Evolutionary conservation across 2,329 filamentous ascomycete genomes (phyloP), one percentile per base, ranked within the genome.

Genomic region (Sclerotinia minor): DNA sequence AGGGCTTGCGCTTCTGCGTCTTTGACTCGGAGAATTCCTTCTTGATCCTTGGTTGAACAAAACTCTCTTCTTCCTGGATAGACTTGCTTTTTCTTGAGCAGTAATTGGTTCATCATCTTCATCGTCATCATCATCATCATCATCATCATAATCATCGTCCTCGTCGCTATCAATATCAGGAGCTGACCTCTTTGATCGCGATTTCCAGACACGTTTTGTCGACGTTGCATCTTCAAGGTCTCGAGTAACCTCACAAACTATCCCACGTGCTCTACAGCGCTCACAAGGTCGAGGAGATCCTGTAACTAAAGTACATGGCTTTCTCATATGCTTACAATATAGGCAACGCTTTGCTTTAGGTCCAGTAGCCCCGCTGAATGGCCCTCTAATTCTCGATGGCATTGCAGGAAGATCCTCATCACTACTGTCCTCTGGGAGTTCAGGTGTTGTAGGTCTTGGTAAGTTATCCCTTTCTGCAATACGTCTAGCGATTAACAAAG

Each of bases 331-430:
- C 19, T 41, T 19, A 44, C 60, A 64, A 26, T 38, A 26, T 26
- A 54, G n/a, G 41, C 60, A 64, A 24, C 60, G 60, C 15, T 64
- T 64, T 1, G 21, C 1, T 11, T 4, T 26, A 19, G 38, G 38
- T n/a, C 26, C 63, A 3, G 29, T 8, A 13, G 21, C 29, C 19
- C 4, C 59, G 3, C 7, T 2, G 1, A 1, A 1, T 1, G 32
- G 50, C 9, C 21, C 24, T n/a, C 38, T 24, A 29, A 26, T 21
- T 21, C 26, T 35, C 4, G 60, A 5, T 13, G 50, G 50, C 17
- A 55, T 44, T 2, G 38, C 49, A 2, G 38, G 38, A 21, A 55
- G 35, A 53, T 67, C 64, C 21, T 67, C 64, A 52, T 67, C 64
- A 35, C 55, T 61, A 35, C 64, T 67, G 45, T 67, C 64, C 1